These are phyloP conservation scores for Trichoderma sp. DNA, from an alignment of 2,329 filamentous ascomycete species.

Conservation along the genomic window DNA sequence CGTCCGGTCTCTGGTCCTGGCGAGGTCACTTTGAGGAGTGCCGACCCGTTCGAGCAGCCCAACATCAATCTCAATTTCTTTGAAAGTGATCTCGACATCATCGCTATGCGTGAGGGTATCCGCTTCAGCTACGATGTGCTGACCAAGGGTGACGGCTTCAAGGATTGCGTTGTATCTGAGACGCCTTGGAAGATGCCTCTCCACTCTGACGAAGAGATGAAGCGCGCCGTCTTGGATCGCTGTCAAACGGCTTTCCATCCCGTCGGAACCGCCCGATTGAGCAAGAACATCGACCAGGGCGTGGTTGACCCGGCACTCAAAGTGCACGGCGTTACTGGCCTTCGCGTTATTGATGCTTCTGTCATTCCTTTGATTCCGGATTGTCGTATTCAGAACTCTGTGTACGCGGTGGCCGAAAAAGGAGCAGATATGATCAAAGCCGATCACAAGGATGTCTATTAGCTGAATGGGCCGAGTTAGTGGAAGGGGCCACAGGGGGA, in stretches of 20 bases:
- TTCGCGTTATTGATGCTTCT: constrained; percentile 58
- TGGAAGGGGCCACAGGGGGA: not conserved
- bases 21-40: constrained; percentile 56
- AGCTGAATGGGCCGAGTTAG: not conserved
- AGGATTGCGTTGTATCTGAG: constrained; percentile 51
- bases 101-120: constrained; percentile 61
- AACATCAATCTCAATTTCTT: constrained; percentile 63
- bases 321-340: constrained; percentile 54
- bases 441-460: constrained; percentile 25
- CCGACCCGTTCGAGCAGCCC: constrained; percentile 58
- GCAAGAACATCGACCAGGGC: constrained; percentile 51
- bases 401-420: constrained; percentile 63
- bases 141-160: constrained; percentile 57
- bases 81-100: constrained; percentile 53
- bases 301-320: constrained; percentile 51
- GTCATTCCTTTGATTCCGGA: constrained; percentile 57
- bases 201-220: constrained; percentile 57
- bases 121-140: constrained; percentile 58
- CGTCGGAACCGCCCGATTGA: constrained; percentile 56
- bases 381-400: constrained; percentile 60
- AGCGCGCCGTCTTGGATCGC: constrained; percentile 55
- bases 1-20: constrained; percentile 47
- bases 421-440: constrained; percentile 29
- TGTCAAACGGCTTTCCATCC: constrained; percentile 61
- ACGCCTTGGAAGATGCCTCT: constrained; percentile 64